Base-by-base conservation (phyloP, 2,329 filamentous ascomycete species). In the Hymenotorrendiella dingleyae region DNA sequence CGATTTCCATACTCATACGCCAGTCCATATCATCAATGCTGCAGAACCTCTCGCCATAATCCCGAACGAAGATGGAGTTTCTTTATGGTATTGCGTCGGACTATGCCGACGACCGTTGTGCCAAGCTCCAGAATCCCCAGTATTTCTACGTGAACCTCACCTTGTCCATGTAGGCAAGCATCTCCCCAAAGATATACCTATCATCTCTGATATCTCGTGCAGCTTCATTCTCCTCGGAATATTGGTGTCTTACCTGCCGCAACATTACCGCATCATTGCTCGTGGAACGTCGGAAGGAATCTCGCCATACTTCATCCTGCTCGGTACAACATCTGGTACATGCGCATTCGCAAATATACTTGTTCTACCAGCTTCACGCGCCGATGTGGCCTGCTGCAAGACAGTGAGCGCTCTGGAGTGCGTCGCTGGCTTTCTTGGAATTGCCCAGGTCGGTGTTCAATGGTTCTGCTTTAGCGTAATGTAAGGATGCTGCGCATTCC, bases 331-430 rank as follows among this genome's bases (percentile, higher is more conserved):
- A 1, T 94, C 88, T 6, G 86, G 86, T 55, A 94, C 86, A 39
- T 86, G 85, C 36, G 85, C 86, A 20, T 88, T 98, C 57, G 87
- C 86, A 50, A 97, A 97, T 61, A 96, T 98, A 60, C 70, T 97
- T 40, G 84, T 87, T 1, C 77, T 95, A 11, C 86, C 87, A n/a
- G 78, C 81, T 45, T 95, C 87, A 43, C 78, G 86, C 24, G 74
- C 80, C 43, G 90, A 95, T 62, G 82, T 96, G 47, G 77, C 76
- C 41, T 98, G 93, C 65, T 98, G 93, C 66, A 83, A 74, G 56
- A 79, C 87, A 56, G 77, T 97, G 32, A 86, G 81, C 42, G 77
- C 78, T 2, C 83, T 91, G 51, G 84, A 94, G 47, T 98, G 93
- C 61, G 78, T 84, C 29, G 86, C 89, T 14, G 90, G 87, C 1